Base-by-base conservation (phyloP, 164 flowering plant genomes). In the Chimonanthus salicifolius region DNA sequence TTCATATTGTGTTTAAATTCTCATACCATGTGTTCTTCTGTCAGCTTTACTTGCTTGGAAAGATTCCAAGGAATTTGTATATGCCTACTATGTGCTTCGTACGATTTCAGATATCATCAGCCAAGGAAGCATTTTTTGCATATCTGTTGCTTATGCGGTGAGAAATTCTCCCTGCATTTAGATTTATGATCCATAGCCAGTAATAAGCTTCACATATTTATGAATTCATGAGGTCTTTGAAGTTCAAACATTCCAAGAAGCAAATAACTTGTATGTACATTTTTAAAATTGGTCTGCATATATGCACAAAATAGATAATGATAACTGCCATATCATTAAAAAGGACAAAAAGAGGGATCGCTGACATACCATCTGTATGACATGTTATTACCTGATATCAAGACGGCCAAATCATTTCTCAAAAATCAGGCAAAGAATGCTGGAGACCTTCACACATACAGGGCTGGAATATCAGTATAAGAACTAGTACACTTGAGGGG, bases 101-200 rank as follows among this genome's bases (percentile, higher is more conserved):
- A 91, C 95, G 49, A 78, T 94, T 68, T 87, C 97, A 46, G 83
- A 72, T 68, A 94, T 94, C 73, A 74, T 89, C 74, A 94, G 98
- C 78, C 95, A 94, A 78, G 98, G 98, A 74, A 94, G 94, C 78
- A 89, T 91, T 64, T 90, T 90, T 90, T 91, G 94, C 86, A 90
- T 94, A 62, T 62, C 98, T 54, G 90, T 90, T 80, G 92, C 95
- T 70, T 92, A 94, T 81, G 90, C 80, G 80, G 98, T 94, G 83
- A 86, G 86, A 67, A 0, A 71, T 60, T 60, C 4, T 49, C 11
- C 76, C 44, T 7, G 18, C 43, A 49, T 54, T 63, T 63, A 63
- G 11, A 63, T 63, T 33, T 33, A 10, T 21, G 65, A 20, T n/a
- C 16, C 43, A 18, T 20, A 63, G 33, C 43, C 65, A 63, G 20